Percentiles rank a stretch among this genome's conserved stretches.
Evolutionary conservation across 106 monocot species (phyloP).

Genomic region (Triglochin maritima): DNA sequence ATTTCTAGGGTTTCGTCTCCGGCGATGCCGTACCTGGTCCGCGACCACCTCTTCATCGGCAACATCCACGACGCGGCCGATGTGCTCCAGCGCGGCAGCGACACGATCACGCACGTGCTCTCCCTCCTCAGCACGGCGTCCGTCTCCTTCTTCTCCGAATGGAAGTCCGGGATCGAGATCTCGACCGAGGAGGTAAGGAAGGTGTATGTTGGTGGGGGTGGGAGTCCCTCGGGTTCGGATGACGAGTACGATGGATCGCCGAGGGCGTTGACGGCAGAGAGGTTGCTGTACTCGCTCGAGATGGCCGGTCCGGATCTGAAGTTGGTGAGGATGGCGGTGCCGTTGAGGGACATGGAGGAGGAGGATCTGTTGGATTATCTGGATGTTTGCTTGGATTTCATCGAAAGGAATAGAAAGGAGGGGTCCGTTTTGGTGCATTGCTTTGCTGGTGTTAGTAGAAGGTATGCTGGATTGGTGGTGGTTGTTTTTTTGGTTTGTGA

Average conservation of each 20-base stretch:
- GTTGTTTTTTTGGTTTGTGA: conserved; percentile 1
- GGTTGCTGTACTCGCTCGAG: conserved; percentile 55
- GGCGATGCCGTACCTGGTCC: conserved; percentile 49
- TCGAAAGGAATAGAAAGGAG: conserved; percentile 51
- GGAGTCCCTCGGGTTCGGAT: conserved; percentile 5
- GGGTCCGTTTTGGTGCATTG: conserved; percentile 73
- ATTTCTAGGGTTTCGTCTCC: no score
- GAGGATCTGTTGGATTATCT: conserved; percentile 79
- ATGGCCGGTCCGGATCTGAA: conserved; percentile 51
- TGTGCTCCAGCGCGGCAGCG: conserved; percentile 21
- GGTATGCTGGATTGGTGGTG: conserved; percentile 22
- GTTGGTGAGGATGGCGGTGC: conserved; percentile 82
- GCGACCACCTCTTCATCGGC: conserved; percentile 50
- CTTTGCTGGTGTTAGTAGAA: conserved; percentile 79
- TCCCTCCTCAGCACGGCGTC: conserved; percentile 80
- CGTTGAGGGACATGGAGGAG: conserved; percentile 75
- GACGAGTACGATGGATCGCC: conserved; percentile 18
- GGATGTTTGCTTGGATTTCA: conserved; percentile 79
- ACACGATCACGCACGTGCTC: conserved; percentile 44
- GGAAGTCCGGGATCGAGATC: conserved; percentile 44
- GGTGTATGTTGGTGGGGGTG: conserved; percentile 37
- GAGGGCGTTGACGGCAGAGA: conserved; percentile 35
- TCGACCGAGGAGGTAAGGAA: conserved; percentile 52
- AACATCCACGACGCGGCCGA: conserved; percentile 68
- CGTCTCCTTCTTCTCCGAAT: conserved; percentile 80